Evolutionary conservation across 352 stramenopile species (phyloP).

Genomic region (Globisporangium orthogonon): DNA sequence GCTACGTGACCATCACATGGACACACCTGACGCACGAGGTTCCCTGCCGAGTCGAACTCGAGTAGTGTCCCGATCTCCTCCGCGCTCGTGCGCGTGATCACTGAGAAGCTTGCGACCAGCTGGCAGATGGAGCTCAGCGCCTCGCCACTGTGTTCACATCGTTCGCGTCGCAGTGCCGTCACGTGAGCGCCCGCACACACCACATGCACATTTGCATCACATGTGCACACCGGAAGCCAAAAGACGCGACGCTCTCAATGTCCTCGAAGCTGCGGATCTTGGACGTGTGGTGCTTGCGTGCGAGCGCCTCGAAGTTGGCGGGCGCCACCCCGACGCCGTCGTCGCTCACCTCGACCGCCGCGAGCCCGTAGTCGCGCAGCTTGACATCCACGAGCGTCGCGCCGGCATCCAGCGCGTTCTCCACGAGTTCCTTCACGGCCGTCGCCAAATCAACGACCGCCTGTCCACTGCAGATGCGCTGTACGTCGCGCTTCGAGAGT

Average conservation of each 20-base stretch:
- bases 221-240: conserved; percentile 87
- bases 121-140: conserved; percentile 94
- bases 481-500: conserved; percentile 40
- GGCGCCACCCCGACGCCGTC: conserved; percentile 89
- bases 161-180: neutral
- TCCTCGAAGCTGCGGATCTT: conserved; percentile 96
- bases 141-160: conserved; percentile 67
- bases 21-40: conserved; percentile 33
- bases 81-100: conserved; percentile 81
- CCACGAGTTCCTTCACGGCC: conserved; percentile 97
- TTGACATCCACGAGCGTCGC: conserved; percentile 82
- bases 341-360: conserved; percentile 94
- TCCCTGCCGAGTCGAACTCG: conserved; percentile 71
- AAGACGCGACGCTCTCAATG: conserved; percentile 81
- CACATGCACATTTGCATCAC: neutral
- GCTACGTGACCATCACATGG: neutral
- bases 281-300: conserved; percentile 92
- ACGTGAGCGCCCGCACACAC: neutral
- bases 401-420: conserved; percentile 87
- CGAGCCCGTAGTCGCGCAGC: conserved; percentile 88
- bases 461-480: conserved; percentile 87
- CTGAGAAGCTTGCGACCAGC: conserved; percentile 73
- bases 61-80: conserved; percentile 81
- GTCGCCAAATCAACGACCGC: conserved; percentile 93
- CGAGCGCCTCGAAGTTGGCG: conserved; percentile 74